Base-by-base conservation (phyloP, 2,329 filamentous ascomycete genomes). In the Pyrenophora tritici-repentis region DNA sequence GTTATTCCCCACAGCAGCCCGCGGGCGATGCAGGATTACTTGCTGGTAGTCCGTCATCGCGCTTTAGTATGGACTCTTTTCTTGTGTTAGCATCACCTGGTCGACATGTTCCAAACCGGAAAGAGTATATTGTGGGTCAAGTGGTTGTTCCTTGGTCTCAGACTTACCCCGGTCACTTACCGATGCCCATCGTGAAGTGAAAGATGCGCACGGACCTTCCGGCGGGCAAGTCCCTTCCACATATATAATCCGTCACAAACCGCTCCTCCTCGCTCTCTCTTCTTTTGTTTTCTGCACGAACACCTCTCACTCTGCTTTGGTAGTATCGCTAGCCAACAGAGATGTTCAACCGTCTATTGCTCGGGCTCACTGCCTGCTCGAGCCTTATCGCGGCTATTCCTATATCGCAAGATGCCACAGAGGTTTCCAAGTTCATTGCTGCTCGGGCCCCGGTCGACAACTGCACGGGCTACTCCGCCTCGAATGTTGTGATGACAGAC, bases 401-500 rank as follows among this genome's bases (percentile, higher is more conserved):
- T 12, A 29, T 29, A 29, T 29, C 26, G 26, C 26, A 29, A 10
- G 26, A 29, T 9, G 4, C 8, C 26, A 29, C 26, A 7, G 26
- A 29, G 9, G 10, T 29, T 29, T 29, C 26, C 26, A 13, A 9
- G 26, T 29, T 29, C 26, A 29, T 29, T 29, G 26, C 26, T 29
- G 3, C 26, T 10, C 8, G 26, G 26, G 10, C 26, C 26, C 7
- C 26, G 7, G 26, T 29, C 10, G 26, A 29, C 10, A 29, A 29
- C 9, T 29, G 26, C 26, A 29, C 26, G 26, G 26, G 26, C 26
- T 29, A 36, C 20, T 18, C 14, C 26, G 26, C 26, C 9, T 29
- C 26, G 26, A 29, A 29, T 65, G 78, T 90, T 12, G 70, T 76
- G 43, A 72, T 78, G 42, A 82, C 76, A 0, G 65, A 71, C 31